A percentile compares a stretch with the other conserved stretches of the same genome.
phyloP scores from a whole-genome alignment of 495 filamentous ascomycete genomes.

The Podospora pseudopauciseta region DNA sequence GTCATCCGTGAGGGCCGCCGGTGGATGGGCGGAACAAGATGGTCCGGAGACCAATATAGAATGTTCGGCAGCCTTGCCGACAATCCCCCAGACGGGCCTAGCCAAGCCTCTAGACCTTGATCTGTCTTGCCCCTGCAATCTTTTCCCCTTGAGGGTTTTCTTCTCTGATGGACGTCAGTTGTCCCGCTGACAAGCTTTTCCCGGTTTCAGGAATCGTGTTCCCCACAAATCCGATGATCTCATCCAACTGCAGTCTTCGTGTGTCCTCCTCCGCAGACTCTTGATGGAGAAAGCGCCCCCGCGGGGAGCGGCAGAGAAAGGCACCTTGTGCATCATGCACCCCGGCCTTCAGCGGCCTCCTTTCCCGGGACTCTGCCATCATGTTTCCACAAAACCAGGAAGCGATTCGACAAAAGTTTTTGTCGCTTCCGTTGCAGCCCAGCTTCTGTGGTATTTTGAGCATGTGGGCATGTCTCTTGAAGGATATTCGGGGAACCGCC shows the following conservation, averaged over 20 bases:
- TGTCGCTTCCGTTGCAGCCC: background rate
- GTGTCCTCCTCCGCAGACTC: background rate
- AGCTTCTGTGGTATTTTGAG: background rate
- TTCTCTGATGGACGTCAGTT: background rate
- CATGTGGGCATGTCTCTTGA: background rate
- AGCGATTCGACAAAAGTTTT: background rate
- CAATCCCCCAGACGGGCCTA: conserved; percentile 21
- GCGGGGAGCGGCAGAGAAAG: background rate
- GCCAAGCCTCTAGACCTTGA: conserved; percentile 27
- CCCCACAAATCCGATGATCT: conserved; percentile 5
- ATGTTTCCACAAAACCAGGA: conserved; percentile 1
- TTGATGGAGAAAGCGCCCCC: conserved; percentile 5
- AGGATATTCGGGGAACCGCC: conserved; percentile 3
- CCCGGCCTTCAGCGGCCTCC: conserved; percentile 1
- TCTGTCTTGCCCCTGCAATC: conserved; percentile 5
- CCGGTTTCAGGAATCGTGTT: background rate
- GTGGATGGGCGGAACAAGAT: conserved; percentile 16
- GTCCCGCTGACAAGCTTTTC: conserved; percentile 3
- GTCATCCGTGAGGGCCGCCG: conserved; percentile 3
- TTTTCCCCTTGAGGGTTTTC: conserved; percentile 6
- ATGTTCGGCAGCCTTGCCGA: conserved; percentile 26
- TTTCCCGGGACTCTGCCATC: conserved; percentile 2
- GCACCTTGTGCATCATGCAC: background rate
- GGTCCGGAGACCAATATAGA: conserved; percentile 17
- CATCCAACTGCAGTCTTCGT: conserved; percentile 9